Conservation (phyloP, 257 asterid species). For the Nemophila menziesii region DNA sequence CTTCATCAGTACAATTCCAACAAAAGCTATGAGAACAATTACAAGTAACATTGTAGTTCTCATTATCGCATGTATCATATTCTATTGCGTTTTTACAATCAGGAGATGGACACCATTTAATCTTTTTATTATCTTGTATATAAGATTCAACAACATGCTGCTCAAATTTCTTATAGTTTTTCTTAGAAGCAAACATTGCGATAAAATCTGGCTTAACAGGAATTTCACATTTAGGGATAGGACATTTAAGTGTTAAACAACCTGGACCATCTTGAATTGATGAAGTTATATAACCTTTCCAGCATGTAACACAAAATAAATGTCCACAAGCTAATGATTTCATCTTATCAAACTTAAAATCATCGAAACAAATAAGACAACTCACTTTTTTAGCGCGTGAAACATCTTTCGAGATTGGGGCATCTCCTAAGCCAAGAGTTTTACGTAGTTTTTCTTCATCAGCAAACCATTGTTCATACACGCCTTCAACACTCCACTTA, state of each 20-base stretch:
- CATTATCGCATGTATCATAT: not conserved
- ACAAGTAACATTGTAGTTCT: constrained; percentile 20
- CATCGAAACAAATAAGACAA: constrained; percentile 21
- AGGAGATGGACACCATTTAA: constrained; percentile 33
- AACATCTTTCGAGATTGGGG: not conserved
- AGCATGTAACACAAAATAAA: constrained; percentile 22
- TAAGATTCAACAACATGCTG: constrained; percentile 15
- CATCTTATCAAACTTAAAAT: not conserved
- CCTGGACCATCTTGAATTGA: constrained; percentile 26
- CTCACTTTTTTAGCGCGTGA: constrained; percentile 3
- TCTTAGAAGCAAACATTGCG: not conserved
- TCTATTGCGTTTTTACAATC: constrained; percentile 26
- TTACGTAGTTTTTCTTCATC: constrained; percentile 15
- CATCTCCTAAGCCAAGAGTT: constrained; percentile 11
- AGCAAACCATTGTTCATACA: constrained; percentile 34
- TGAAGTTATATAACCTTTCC: constrained; percentile 12
- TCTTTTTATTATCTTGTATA: constrained; percentile 9
- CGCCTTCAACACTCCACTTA: constrained; percentile 20
- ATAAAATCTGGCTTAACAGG: constrained; percentile 12
- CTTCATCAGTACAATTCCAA: constrained; percentile 29
- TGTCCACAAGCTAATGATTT: constrained; percentile 18
- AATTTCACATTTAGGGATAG: constrained; percentile 17
- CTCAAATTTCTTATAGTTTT: constrained; percentile 7
- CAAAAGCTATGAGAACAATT: constrained; percentile 21
- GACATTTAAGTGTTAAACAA: constrained; percentile 26